Evolutionary conservation across 345 rosid genomes (phyloP).

Genomic region (Aquilaria yunnanensis): DNA sequence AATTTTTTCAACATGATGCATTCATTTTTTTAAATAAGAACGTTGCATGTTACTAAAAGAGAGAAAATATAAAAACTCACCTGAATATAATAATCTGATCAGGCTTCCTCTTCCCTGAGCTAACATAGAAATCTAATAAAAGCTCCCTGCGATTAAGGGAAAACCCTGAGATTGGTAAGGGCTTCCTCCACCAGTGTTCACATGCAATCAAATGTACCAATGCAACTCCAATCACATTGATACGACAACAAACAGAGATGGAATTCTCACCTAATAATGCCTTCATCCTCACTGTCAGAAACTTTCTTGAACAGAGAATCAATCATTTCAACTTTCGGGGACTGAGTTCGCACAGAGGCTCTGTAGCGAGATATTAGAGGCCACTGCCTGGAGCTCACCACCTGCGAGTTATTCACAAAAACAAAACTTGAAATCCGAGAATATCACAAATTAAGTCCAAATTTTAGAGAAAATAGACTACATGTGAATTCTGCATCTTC

Average conservation of each 20-base stretch:
- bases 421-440: neutral
- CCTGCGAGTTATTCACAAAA: conserved; percentile 18
- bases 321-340: conserved; percentile 86
- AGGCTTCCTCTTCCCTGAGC: conserved; percentile 79
- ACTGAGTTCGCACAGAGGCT: conserved; percentile 85
- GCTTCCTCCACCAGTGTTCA: neutral
- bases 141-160: conserved; percentile 46
- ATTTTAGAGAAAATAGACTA: neutral
- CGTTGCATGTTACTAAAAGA: no score
- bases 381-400: conserved; percentile 88
- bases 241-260: neutral
- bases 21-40: no score
- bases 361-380: conserved; percentile 78
- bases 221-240: neutral
- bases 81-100: conserved; percentile 89
- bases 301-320: conserved; percentile 59
- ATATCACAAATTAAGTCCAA: neutral
- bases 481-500: no score
- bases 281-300: conserved; percentile 59
- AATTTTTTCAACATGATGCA: no score
- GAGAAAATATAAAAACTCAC: conserved; percentile 19
- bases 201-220: neutral
- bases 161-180: neutral
- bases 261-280: conserved; percentile 47
- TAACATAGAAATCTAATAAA: conserved; percentile 69